Base-by-base conservation (phyloP, 2,329 filamentous ascomycete genomes). In the Aspergillus spinulosporus region DNA sequence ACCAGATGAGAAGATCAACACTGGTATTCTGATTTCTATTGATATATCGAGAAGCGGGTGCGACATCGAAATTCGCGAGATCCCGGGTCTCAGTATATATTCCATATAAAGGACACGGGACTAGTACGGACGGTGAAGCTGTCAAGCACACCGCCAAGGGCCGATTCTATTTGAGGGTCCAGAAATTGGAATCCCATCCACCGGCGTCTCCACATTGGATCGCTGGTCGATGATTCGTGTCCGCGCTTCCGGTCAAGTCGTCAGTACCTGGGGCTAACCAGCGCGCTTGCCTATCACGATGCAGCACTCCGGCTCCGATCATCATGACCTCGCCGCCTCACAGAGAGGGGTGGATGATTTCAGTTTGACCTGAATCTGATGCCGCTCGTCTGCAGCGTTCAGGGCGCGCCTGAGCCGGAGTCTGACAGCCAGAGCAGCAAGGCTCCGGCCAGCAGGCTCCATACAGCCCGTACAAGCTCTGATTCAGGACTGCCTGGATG, bases 251-350 rank as follows among this genome's bases (percentile, higher is more conserved):
- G 60, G 60, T 62, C 62, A 61, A 61, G 59, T 62, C 54, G 58
- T 61, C 54, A 63, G 62, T 64, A 59, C 62, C 62, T 64, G 62
- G 62, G 57, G 56, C 61, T 63, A 61, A 52, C 39, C 47, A 57
- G 51, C 50, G 34, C 28, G 55, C 54, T 60, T 55, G 50, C 57
- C 55, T 60, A 60, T 58, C 58, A 58, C 51, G 29, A 39, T 49
- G 45, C 53, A 40, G 42, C 37, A 28, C 14, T 28, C 32, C 15
- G 29, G 39, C 45, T 40, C 40, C 40, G 40, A 56, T 56, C 48
- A 56, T 56, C 42, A 56, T 56, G 44, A 51, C 51, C 44, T 52
- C 40, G 40, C 50, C n/a, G 42, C 21, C 21, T 21, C 21, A 21
- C 21, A 28, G 37, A 39, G 50, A 37, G 40, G 32, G 34, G 31